Evolutionary conservation across 1,284 basidiomycete genomes (phyloP).

Genomic region (Marasmius fiardii): DNA sequence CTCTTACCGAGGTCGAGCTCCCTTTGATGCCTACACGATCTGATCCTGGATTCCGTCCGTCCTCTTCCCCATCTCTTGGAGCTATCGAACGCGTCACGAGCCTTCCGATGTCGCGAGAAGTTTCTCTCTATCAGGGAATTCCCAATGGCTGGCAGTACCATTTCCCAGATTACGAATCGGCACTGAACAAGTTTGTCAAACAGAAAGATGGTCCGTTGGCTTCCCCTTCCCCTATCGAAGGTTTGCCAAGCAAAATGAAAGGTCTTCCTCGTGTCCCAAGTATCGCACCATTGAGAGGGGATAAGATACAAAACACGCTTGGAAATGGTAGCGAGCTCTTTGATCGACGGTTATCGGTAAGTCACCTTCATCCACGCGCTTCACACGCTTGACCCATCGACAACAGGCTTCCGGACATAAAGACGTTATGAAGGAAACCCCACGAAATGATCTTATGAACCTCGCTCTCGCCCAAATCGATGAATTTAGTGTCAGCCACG

Average conservation of each 20-base stretch:
- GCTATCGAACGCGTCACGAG: conserved; percentile 14
- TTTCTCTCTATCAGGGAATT: conserved; percentile 40
- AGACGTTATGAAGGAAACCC: neutral
- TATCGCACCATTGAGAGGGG: neutral
- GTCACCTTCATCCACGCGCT: neutral
- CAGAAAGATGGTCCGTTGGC: neutral
- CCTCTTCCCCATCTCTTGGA: neutral
- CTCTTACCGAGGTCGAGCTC: conserved; percentile 10
- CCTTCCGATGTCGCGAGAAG: conserved; percentile 39
- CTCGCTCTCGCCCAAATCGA: neutral
- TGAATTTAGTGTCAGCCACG: neutral
- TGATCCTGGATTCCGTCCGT: conserved; percentile 4
- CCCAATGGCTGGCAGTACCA: conserved; percentile 44
- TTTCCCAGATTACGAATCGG: conserved; percentile 31
- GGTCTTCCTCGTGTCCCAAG: neutral
- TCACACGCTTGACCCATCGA: neutral
- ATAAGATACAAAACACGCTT: neutral
- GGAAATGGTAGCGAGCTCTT: neutral
- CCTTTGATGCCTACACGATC: conserved; percentile 13
- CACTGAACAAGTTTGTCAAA: conserved; percentile 13
- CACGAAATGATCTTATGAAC: neutral
- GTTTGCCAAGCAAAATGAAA: neutral
- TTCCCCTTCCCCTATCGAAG: neutral
- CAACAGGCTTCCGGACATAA: neutral
- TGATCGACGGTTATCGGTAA: neutral